Percentiles rank a stretch among this genome's conserved stretches.
phyloP scores from a whole-genome alignment of 768 basidiomycete species.

The Artomyces pyxidatus region DNA sequence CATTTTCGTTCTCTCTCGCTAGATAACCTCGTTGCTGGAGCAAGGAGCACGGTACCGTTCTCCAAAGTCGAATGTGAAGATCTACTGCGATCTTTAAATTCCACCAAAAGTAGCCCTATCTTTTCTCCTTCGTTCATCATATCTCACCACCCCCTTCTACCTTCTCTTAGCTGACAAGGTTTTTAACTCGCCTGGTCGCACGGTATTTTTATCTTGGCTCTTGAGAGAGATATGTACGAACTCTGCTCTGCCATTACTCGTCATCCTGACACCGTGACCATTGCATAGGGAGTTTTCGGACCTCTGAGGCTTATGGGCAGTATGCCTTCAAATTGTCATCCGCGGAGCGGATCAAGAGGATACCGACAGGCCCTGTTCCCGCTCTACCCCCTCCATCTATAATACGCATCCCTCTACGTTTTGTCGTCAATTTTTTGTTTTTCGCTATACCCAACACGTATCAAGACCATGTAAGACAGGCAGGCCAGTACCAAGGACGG shows the following conservation, averaged over 20 bases:
- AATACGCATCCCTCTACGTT: conserved; percentile 24
- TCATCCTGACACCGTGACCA: not conserved
- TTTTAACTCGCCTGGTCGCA: conserved; percentile 31
- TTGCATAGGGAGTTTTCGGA: conserved; percentile 32
- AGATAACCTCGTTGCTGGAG: conserved; percentile 41
- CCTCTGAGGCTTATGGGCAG: conserved; percentile 37
- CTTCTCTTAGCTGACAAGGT: conserved; percentile 11
- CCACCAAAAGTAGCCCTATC: conserved; percentile 7
- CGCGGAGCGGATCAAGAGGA: conserved; percentile 17
- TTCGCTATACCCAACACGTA: conserved; percentile 49
- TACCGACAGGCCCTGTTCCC: conserved; percentile 11
- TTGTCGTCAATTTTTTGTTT: conserved; percentile 36
- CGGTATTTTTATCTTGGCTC: conserved; percentile 41
- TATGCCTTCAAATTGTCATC: conserved; percentile 22
- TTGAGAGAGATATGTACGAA: conserved; percentile 38
- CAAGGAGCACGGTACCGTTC: conserved; percentile 40
- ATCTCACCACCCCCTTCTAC: not conserved
- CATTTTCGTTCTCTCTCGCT: conserved; percentile 20
- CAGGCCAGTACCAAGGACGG: conserved; percentile 42
- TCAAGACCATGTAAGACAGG: conserved; percentile 38
- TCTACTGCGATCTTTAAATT: conserved; percentile 27
- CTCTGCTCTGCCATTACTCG: not conserved
- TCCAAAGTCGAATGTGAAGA: conserved; percentile 48
- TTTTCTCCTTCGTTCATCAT: not conserved
- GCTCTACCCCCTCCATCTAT: conserved; percentile 4